phyloP scores from a whole-genome alignment of 768 basidiomycete species.

The Kwoniella heveanensis region DNA sequence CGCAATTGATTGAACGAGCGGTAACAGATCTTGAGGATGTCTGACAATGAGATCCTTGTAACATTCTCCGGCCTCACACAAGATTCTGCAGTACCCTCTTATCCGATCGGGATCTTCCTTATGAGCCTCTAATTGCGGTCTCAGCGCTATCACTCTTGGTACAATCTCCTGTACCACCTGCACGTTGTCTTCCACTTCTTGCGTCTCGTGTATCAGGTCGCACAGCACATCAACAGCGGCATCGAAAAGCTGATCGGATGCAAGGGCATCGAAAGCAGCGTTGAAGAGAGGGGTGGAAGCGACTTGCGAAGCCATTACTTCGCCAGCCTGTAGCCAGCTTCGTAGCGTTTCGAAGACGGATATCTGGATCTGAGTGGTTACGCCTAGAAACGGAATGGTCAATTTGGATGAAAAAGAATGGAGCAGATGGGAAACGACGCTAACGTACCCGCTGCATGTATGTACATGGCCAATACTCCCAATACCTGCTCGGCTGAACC shows the following conservation, averaged over 20 bases:
- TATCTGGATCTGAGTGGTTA: constrained; percentile 73
- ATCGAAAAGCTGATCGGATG: constrained; percentile 86
- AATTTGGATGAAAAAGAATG: not conserved
- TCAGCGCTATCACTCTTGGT: constrained; percentile 77
- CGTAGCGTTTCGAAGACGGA: constrained; percentile 83
- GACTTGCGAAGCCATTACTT: constrained; percentile 68
- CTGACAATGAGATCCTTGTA: constrained; percentile 85
- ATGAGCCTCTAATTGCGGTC: constrained; percentile 62
- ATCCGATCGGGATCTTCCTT: constrained; percentile 80
- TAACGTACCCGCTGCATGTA: constrained; percentile 76
- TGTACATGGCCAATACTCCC: constrained; percentile 80
- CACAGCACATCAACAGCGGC: constrained; percentile 86
- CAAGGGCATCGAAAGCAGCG: constrained; percentile 80
- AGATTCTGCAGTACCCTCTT: constrained; percentile 83
- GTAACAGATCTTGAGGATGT: constrained; percentile 89
- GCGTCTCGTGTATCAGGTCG: constrained; percentile 95
- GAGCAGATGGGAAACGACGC: not conserved
- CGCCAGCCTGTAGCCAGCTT: constrained; percentile 85
- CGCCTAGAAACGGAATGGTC: constrained; percentile 61
- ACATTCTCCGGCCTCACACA: constrained; percentile 96
- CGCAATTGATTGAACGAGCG: constrained; percentile 91
- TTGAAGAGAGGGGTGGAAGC: constrained; percentile 76
- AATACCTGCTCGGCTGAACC: constrained; percentile 66
- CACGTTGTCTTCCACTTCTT: constrained; percentile 94
- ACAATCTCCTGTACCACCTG: constrained; percentile 82